These are phyloP conservation scores for Penicillium psychrofluorescens DNA, from an alignment of 495 filamentous ascomycete species.

Conservation along the genomic window DNA sequence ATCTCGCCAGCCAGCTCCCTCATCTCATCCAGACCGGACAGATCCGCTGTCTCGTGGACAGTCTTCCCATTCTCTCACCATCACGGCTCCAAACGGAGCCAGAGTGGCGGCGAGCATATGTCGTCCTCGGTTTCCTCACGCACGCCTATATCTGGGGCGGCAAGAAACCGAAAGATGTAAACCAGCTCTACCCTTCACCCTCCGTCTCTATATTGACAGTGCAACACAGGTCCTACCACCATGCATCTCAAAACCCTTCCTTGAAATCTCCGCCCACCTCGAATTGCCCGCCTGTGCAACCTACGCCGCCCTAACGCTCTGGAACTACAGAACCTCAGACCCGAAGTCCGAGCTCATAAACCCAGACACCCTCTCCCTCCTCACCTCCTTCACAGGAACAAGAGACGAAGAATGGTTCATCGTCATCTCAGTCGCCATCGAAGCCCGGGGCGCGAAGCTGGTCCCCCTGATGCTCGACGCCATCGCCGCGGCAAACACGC, in stretches of 20 bases:
- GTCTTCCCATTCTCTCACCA: conserved; percentile 71
- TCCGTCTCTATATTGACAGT: too few species aligned
- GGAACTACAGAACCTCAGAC: conserved; percentile 84
- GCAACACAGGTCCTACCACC: conserved; percentile 63
- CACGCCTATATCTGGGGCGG: conserved; percentile 96
- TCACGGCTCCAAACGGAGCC: conserved; percentile 63
- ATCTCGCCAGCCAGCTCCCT: conserved; percentile 67
- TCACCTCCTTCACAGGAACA: conserved; percentile 83
- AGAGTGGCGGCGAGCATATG: conserved; percentile 90
- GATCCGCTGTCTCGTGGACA: conserved; percentile 65
- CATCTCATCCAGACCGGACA: conserved; percentile 66
- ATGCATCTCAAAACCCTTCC: conserved; percentile 70
- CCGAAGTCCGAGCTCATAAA: conserved; percentile 64
- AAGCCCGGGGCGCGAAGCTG: conserved; percentile 79
- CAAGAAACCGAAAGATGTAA: conserved; percentile 67
- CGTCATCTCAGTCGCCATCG: conserved; percentile 87
- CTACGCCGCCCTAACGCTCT: conserved; percentile 80
- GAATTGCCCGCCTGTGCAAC: conserved; percentile 90
- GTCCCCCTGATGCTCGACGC: conserved; percentile 80
- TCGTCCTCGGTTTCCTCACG: conserved; percentile 74
- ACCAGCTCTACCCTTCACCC: conserved; percentile 1
- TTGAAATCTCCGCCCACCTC: conserved; percentile 68
- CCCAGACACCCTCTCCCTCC: conserved; percentile 73
- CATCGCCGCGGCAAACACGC: conserved; percentile 58
- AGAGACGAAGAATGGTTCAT: conserved; percentile 98